Evolutionary conservation across 352 stramenopile species (phyloP).

Genomic region (Aphanomyces astaci): DNA sequence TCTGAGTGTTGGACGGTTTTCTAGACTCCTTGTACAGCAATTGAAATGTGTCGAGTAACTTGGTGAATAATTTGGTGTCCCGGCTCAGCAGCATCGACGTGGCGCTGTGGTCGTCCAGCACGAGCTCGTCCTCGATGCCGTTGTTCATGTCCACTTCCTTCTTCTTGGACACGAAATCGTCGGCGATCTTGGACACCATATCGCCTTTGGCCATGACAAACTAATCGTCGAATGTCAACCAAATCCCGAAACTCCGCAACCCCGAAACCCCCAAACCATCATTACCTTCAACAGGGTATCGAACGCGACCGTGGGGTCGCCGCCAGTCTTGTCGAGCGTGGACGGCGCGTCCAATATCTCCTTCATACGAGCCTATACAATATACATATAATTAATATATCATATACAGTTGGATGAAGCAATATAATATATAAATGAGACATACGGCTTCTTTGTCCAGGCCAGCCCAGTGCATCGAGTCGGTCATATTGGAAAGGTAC

Average conservation of each 20-base stretch:
- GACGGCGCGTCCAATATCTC: slow-evolving; percentile 48
- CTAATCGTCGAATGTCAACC: too few species aligned
- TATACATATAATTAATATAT: too few species aligned
- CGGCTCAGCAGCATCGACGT: slow-evolving; percentile 48
- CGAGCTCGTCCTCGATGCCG: slow-evolving; percentile 24
- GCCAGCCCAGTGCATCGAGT: not conserved
- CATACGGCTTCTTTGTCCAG: slow-evolving; percentile 39
- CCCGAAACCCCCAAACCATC: slow-evolving; percentile 26
- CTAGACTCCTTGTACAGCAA: slow-evolving; percentile 49
- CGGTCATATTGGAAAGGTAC: slow-evolving; percentile 19
- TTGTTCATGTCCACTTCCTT: slow-evolving; percentile 50
- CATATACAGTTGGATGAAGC: slow-evolving; percentile 27
- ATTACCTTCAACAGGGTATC: slow-evolving; percentile 25
- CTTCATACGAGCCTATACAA: slow-evolving; percentile 45
- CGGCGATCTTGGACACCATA: slow-evolving; percentile 57
- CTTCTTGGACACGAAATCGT: slow-evolving; percentile 61
- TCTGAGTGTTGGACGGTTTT: slow-evolving; percentile 32
- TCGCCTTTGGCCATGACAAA: slow-evolving; percentile 62
- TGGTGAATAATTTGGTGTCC: slow-evolving; percentile 67
- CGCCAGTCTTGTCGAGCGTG: slow-evolving; percentile 54
- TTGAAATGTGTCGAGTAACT: slow-evolving; percentile 42
- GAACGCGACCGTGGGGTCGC: not conserved
- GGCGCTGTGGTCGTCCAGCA: not conserved
- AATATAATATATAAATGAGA: not conserved
- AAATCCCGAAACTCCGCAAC: too few species aligned